A percentile compares a stretch with the other conserved stretches of the same genome.
phyloP scores from a whole-genome alignment of 768 basidiomycete species.

The Mrakia blollopis region DNA sequence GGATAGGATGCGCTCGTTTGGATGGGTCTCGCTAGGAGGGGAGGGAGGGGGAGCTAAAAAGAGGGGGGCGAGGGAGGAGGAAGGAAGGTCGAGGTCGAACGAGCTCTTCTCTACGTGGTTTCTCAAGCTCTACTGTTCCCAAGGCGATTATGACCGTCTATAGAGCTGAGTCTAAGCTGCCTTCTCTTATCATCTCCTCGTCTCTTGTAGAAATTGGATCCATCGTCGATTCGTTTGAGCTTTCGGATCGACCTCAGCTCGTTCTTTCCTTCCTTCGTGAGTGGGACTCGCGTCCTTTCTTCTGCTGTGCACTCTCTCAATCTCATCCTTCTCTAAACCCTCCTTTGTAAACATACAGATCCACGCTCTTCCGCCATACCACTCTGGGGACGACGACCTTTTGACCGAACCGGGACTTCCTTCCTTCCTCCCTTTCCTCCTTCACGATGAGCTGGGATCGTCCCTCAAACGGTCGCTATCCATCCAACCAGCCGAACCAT shows the following conservation, averaged over 20 bases:
- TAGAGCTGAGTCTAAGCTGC: too few relatives aligned
- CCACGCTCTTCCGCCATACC: too few relatives aligned
- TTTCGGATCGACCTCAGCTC: neutral
- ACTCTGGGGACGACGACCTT: too few relatives aligned
- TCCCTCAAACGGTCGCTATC: neutral
- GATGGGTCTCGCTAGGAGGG: neutral
- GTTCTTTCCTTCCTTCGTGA: neutral
- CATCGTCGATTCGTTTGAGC: neutral
- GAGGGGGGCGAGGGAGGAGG: neutral
- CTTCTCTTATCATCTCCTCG: neutral
- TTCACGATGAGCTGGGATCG: conserved; percentile 18
- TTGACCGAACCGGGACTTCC: neutral
- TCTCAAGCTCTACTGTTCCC: neutral
- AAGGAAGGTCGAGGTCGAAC: neutral
- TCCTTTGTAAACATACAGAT: neutral
- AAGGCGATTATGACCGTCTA: too few relatives aligned
- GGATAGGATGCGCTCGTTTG: neutral
- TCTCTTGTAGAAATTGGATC: neutral
- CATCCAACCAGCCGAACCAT: neutral
- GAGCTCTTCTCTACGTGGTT: neutral
- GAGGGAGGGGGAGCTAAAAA: neutral
- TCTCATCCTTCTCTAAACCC: neutral
- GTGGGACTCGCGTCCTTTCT: neutral
- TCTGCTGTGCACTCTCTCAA: neutral
- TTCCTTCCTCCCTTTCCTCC: neutral